A percentile compares a stretch with the other conserved stretches of the same genome.
Conservation (phyloP, 139 green algal genomes). For the Pleodorina starrii region DNA sequence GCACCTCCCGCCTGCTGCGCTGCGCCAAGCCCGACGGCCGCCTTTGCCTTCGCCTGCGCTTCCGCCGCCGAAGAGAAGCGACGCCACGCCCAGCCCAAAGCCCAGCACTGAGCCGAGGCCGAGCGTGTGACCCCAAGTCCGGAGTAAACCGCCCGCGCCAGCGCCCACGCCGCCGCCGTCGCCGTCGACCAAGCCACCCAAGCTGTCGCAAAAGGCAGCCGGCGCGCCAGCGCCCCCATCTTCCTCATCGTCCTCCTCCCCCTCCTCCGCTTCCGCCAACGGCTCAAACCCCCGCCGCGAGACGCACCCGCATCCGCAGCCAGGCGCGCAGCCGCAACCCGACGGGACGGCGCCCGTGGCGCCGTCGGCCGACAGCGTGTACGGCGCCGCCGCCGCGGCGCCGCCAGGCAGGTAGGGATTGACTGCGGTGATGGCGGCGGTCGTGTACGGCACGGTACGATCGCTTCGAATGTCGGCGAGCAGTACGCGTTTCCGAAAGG, state of each 20-base stretch:
- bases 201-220: background rate
- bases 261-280: background rate
- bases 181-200: background rate
- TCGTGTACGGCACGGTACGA: slow-evolving; percentile 50
- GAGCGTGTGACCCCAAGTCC: background rate
- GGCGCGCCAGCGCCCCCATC: background rate
- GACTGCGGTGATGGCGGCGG: slow-evolving; percentile 33
- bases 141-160: background rate
- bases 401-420: slow-evolving; percentile 26
- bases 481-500: slow-evolving; percentile 48
- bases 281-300: background rate
- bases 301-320: background rate
- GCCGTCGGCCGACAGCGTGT: background rate
- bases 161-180: background rate
- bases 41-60: background rate
- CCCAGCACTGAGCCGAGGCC: background rate
- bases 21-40: background rate
- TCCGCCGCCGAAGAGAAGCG: background rate
- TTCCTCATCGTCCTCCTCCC: background rate
- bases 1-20: background rate
- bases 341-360: background rate
- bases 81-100: background rate
- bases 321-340: background rate
- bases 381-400: background rate
- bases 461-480: slow-evolving; percentile 53